Conservation (phyloP, 2,329 filamentous ascomycete genomes). For the Ascochyta lentis region DNA sequence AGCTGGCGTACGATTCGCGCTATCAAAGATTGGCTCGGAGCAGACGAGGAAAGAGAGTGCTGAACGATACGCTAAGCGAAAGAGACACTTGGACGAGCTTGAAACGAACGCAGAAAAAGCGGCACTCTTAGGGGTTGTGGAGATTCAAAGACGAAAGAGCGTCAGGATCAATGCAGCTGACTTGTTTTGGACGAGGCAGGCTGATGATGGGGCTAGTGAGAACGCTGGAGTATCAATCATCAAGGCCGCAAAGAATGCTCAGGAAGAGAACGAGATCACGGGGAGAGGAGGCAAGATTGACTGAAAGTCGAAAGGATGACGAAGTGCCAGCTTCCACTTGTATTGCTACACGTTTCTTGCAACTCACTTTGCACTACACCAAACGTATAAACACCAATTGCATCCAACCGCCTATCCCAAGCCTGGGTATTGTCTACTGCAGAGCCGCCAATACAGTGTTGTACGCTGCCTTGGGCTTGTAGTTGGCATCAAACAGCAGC, state of each 20-base stretch:
- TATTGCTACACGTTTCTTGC: background rate
- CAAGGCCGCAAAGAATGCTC: constrained; percentile 30
- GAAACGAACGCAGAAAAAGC: constrained; percentile 26
- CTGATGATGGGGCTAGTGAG: constrained; percentile 34
- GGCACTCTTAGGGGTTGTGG: constrained; percentile 27
- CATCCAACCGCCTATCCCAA: background rate
- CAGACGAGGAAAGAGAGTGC: constrained; percentile 37
- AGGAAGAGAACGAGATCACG: constrained; percentile 23
- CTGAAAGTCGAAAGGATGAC: background rate
- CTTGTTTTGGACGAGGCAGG: constrained; percentile 41
- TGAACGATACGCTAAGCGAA: constrained; percentile 36
- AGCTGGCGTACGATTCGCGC: constrained; percentile 33
- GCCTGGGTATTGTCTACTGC: constrained; percentile 12
- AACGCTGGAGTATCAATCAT: constrained; percentile 34
- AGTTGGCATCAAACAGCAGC: constrained; percentile 54
- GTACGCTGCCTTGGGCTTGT: constrained; percentile 53
- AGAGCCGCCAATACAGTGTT: constrained; percentile 41
- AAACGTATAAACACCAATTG: background rate
- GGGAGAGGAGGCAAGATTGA: constrained; percentile 18
- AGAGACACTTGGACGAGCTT: constrained; percentile 38
- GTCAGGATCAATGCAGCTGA: constrained; percentile 40
- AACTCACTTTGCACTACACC: background rate
- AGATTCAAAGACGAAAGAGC: constrained; percentile 41
- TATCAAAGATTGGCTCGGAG: constrained; percentile 38
- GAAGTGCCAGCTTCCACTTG: background rate